Conservation (phyloP, 345 rosid species). For the Orychophragmus violaceus region DNA sequence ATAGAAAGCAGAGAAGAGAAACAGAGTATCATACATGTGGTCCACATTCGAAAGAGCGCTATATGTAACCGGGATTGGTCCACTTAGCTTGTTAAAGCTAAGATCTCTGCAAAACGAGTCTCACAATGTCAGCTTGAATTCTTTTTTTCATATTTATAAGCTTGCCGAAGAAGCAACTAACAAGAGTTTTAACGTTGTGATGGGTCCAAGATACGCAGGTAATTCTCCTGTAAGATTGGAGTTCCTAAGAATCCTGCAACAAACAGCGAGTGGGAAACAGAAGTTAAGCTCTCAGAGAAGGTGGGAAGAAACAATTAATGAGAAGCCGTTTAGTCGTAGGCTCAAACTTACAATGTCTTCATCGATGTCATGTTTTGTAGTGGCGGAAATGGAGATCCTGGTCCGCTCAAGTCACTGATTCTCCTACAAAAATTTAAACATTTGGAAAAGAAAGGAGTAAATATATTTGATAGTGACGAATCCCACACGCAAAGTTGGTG, state of each 20-base stretch:
- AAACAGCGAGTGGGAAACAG: neutral
- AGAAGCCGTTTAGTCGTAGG: neutral
- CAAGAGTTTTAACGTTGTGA: constrained; percentile 28
- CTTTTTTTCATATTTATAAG: neutral
- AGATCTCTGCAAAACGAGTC: constrained; percentile 41
- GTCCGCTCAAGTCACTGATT: constrained; percentile 48
- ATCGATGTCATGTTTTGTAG: constrained; percentile 25
- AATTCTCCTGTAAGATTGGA: constrained; percentile 44
- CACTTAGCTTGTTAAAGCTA: constrained; percentile 54
- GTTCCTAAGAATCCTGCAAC: constrained; percentile 47
- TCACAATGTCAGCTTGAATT: constrained; percentile 4
- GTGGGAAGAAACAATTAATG: neutral
- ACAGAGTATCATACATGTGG: constrained; percentile 6
- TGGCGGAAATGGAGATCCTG: constrained; percentile 36
- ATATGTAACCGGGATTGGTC: constrained; percentile 38
- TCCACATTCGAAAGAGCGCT: constrained; percentile 8
- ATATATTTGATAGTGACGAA: neutral
- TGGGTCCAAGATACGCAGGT: constrained; percentile 38
- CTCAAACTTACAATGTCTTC: constrained; percentile 34
- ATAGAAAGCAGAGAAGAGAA: neutral
- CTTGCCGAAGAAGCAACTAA: constrained; percentile 26
- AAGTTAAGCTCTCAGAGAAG: neutral
- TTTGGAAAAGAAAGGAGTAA: neutral
- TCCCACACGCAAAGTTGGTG: neutral
- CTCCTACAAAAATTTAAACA: constrained; percentile 36